Evolutionary conservation across 108 stramenopile species (phyloP).

Genomic region (Pelagomonas calceolata): DNA sequence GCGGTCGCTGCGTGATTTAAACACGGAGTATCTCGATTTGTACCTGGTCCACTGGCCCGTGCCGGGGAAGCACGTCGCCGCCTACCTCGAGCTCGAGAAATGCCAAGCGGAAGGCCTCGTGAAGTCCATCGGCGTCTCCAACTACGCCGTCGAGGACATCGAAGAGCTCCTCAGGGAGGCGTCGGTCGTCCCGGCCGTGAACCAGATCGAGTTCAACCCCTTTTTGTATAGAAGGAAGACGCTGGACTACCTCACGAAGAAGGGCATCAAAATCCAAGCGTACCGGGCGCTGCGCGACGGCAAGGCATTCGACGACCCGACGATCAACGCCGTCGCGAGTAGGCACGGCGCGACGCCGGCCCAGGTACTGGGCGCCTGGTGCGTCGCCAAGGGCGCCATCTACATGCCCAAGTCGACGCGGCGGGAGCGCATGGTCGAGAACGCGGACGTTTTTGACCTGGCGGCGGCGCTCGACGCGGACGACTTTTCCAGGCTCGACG

Average conservation of each 20-base stretch:
- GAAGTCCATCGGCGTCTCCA: constrained; percentile 33
- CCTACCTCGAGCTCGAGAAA: constrained; percentile 58
- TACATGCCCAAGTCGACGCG: constrained; percentile 75
- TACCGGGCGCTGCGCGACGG: constrained; percentile 75
- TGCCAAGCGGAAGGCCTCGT: constrained; percentile 56
- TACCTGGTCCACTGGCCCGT: constrained; percentile 88
- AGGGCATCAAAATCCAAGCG: constrained; percentile 71
- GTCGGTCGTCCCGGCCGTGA: constrained; percentile 47
- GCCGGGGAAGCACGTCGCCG: constrained; percentile 66
- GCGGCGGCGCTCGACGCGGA: constrained; percentile 50
- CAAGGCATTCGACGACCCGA: constrained; percentile 66
- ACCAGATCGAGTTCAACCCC: constrained; percentile 88
- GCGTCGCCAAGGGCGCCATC: constrained; percentile 72
- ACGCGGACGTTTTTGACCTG: constrained; percentile 74
- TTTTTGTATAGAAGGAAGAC: constrained; percentile 72
- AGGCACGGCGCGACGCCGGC: constrained; percentile 49
- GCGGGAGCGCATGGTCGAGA: constrained; percentile 71
- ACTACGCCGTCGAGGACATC: constrained; percentile 65
- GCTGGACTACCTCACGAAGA: constrained; percentile 47
- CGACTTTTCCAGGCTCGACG: constrained; percentile 56
- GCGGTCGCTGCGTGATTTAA: constrained; percentile 58
- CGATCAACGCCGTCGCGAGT: constrained; percentile 44
- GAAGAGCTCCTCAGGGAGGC: constrained; percentile 51
- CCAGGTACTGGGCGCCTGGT: constrained; percentile 83
- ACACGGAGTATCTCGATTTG: constrained; percentile 74